Percentiles rank a stretch among this genome's conserved stretches.
phyloP scores from a whole-genome alignment of 2,329 filamentous ascomycete genomes.

The Fusarium gaditjirri region DNA sequence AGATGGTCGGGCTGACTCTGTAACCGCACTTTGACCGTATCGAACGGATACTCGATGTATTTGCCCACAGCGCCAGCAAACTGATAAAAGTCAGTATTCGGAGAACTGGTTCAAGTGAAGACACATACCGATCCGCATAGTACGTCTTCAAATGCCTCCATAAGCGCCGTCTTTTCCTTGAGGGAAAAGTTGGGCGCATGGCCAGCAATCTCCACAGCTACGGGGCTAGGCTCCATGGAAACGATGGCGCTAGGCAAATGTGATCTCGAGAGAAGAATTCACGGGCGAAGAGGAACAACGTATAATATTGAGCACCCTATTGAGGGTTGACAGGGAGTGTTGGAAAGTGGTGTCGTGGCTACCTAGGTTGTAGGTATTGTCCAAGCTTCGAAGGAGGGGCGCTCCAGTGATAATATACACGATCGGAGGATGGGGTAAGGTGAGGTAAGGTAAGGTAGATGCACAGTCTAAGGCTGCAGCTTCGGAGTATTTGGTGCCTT shows the following conservation, averaged over 20 bases:
- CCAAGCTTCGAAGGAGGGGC: slow-evolving; percentile 13
- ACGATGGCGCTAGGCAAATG: background rate
- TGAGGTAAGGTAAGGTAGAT: background rate
- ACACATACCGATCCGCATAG: slow-evolving; percentile 82
- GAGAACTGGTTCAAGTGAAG: background rate
- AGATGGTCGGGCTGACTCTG: slow-evolving; percentile 93
- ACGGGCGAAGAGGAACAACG: background rate
- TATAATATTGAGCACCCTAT: background rate
- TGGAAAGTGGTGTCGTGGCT: slow-evolving; percentile 7
- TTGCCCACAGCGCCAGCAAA: slow-evolving; percentile 89
- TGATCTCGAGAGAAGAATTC: background rate
- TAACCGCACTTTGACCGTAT: slow-evolving; percentile 96
- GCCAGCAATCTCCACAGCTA: slow-evolving; percentile 44
- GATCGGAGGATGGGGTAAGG: slow-evolving; percentile 2
- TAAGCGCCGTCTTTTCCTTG: slow-evolving; percentile 54
- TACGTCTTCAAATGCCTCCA: slow-evolving; percentile 86
- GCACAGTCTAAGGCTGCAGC: background rate
- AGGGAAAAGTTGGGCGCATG: slow-evolving; percentile 44
- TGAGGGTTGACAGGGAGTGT: background rate
- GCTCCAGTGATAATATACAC: background rate
- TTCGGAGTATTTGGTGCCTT: background rate
- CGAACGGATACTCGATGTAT: slow-evolving; percentile 98
- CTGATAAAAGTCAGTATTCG: slow-evolving; percentile 53
- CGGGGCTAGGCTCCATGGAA: slow-evolving; percentile 47
- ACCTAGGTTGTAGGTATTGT: background rate